These are phyloP conservation scores for Exutisphaerella laricina DNA, from an alignment of 2,329 filamentous ascomycete genomes.

Conservation along the genomic window DNA sequence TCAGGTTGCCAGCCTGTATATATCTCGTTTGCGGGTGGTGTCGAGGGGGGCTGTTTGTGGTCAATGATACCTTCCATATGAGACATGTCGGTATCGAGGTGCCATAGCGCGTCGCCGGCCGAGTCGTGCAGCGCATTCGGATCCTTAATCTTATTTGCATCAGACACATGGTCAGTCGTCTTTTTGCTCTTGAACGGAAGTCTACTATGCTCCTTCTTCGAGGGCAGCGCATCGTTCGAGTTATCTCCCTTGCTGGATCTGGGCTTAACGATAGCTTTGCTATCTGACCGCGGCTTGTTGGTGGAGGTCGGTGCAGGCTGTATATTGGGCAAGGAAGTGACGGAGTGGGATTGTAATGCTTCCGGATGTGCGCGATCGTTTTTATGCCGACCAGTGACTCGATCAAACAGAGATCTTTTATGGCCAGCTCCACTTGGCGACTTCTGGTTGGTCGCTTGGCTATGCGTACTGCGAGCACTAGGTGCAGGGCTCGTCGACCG, in stretches of 20 bases:
- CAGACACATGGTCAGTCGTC: constrained; percentile 43
- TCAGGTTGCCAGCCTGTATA: constrained; percentile 46
- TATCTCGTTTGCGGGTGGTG: constrained; percentile 55
- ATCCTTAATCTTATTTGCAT: constrained; percentile 42
- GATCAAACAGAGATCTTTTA: constrained; percentile 50
- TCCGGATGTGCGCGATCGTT: constrained; percentile 36
- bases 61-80: constrained; percentile 90
- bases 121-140: constrained; percentile 30
- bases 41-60: constrained; percentile 55
- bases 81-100: constrained; percentile 79
- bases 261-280: constrained; percentile 24
- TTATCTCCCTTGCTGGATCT: constrained; percentile 18
- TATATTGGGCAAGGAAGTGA: constrained; percentile 36
- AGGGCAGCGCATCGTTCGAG: constrained; percentile 11
- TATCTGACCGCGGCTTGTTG: constrained; percentile 24
- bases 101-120: constrained; percentile 53
- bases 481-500: constrained; percentile 79
- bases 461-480: constrained; percentile 60
- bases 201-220: constrained; percentile 36
- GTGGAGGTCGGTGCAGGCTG: constrained; percentile 28
- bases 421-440: constrained; percentile 50
- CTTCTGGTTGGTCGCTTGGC: constrained; percentile 45
- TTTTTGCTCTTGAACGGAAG: constrained; percentile 48
- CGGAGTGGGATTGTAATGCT: constrained; percentile 37
- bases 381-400: constrained; percentile 48